A percentile compares a stretch with the other conserved stretches of the same genome.
These are phyloP conservation scores for Fusarium torulosum DNA, from an alignment of 2,329 filamentous ascomycete species.

Conservation along the genomic window DNA sequence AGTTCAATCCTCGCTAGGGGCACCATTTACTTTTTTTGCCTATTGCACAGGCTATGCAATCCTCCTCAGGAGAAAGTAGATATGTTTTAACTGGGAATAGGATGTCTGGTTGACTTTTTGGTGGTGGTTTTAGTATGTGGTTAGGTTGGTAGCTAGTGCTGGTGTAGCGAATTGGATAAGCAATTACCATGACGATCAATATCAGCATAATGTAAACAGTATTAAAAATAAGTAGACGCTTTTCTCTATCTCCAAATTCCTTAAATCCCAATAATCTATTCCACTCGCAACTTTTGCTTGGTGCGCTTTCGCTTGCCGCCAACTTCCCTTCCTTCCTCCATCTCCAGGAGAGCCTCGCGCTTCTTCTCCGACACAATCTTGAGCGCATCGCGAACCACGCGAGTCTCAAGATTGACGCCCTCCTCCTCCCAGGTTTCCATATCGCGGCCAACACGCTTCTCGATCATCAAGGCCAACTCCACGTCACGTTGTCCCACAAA, in stretches of 20 bases:
- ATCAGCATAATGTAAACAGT: neutral
- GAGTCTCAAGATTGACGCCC: constrained; percentile 91
- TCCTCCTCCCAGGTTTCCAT: constrained; percentile 91
- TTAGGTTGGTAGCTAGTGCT: neutral
- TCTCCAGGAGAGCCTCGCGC: constrained; percentile 87
- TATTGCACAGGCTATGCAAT: neutral
- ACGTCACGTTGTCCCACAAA: constrained; percentile 95
- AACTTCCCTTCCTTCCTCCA: constrained; percentile 92
- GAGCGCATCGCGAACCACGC: constrained; percentile 85
- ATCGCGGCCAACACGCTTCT: constrained; percentile 80
- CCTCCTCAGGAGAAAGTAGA: too few relatives aligned
- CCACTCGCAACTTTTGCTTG: constrained; percentile 67
- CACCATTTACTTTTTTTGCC: constrained; percentile 18
- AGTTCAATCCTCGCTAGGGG: constrained; percentile 41
- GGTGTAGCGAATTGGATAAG: neutral
- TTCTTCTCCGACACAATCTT: constrained; percentile 97
- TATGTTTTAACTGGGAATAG: neutral
- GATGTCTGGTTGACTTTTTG: neutral
- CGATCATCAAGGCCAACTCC: constrained; percentile 89
- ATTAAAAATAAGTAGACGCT: constrained; percentile 16
- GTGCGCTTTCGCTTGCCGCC: constrained; percentile 81
- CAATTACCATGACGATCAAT: neutral
- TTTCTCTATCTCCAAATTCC: constrained; percentile 25
- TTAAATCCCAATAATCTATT: constrained; percentile 29
- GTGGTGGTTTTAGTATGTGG: neutral